Base-by-base conservation (phyloP, 768 basidiomycete species). In the Chlorophyllum brunneum region DNA sequence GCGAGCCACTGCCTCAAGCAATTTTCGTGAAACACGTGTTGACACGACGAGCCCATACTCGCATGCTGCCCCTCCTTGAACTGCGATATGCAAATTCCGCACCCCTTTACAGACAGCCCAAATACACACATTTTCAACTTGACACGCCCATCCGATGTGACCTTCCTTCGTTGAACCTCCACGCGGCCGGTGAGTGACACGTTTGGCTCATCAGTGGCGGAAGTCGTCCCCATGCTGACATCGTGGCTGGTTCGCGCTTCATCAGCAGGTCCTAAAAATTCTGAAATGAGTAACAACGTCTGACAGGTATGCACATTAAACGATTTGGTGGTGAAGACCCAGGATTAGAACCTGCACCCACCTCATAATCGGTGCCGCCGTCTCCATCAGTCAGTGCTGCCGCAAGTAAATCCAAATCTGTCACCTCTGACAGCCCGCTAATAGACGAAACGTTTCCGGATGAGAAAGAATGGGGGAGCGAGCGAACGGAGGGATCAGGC, bases 1-100 rank as follows among this genome's bases (percentile, higher is more conserved):
- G 68, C 75, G 61, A 86, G 72, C 86, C 86, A 88, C 54, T 71
- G 73, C 50, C 65, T 70, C 56, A 85, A 74, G 68, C 87, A 88
- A 31, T 67, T 67, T 61, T 83, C 79, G 65, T 88, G 87, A 60
- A 81, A 84, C 63, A 77, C 71, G 69, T 90, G 88, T 56, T 70
- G 72, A 64, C 88, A 91, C 16, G 62, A 67, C 11, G 78, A 77
- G 3, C 79, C 76, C 65, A 86, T 60, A 29, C 77, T 77, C 11
- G 77, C 85, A 51, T 61, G 58, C 53, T 90, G 83, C 15, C 67
- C 77, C 6, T 69, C 73, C 66, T 72, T 81, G 69, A 88, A 91
- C 67, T 84, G 84, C 41, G 74, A 77, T 63, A 88, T 68, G 63
- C 89, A 91, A 44, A 89, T 83, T 34, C 82, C 78, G 65, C 89